A percentile compares a stretch with the other conserved stretches of the same genome.
These are phyloP conservation scores for Neurospora sp. DNA, from an alignment of 495 filamentous ascomycete species.

Conservation along the genomic window DNA sequence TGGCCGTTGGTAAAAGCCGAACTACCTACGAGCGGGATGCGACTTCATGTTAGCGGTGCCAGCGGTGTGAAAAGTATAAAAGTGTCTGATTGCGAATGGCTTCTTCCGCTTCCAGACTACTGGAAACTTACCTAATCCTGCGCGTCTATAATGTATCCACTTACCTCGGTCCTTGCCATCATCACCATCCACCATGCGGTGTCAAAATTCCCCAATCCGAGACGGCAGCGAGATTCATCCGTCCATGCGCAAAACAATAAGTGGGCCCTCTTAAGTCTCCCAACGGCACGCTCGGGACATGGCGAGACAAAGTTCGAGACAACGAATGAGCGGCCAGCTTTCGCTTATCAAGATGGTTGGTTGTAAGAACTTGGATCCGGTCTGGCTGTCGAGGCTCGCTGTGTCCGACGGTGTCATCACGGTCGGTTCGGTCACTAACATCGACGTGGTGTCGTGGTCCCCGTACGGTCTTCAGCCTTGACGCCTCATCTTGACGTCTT, in stretches of 20 bases:
- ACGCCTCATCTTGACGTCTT: no score
- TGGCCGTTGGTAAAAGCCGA: neutral
- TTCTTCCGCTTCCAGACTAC: neutral
- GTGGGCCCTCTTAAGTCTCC: neutral
- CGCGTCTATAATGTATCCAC: neutral
- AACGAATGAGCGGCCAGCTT: no score
- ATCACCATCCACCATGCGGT: neutral
- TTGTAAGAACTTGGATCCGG: no score
- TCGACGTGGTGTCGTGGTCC: no score
- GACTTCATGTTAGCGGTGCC: neutral
- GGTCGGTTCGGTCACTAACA: no score
- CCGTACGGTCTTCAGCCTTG: no score
- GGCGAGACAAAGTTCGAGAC: no score
- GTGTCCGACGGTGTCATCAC: no score
- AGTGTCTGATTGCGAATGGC: neutral
- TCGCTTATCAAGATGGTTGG: no score
- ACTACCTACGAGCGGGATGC: neutral
- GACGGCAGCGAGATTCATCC: neutral
- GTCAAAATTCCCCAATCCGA: neutral
- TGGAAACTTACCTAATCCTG: neutral
- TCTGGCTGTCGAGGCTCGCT: no score
- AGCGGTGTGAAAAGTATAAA: neutral
- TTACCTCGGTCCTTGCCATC: no score
- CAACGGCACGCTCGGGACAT: no score
- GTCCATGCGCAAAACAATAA: neutral